Base-by-base conservation (phyloP, 768 basidiomycete genomes). In the Rhizopogon salebrosus region DNA sequence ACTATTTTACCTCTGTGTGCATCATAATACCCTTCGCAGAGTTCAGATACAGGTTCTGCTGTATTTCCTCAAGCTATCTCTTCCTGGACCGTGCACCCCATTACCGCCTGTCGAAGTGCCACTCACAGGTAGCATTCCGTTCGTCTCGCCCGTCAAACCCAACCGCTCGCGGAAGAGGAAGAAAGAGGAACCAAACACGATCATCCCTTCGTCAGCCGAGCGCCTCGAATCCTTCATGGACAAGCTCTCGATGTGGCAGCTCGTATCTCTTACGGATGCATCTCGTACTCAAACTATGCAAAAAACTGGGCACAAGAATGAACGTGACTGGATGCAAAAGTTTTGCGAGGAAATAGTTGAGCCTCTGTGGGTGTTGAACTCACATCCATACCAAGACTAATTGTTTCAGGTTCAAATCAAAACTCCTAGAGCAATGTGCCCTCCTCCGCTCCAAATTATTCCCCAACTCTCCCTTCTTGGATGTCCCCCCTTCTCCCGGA, bases 231-330 rank as follows among this genome's bases (percentile, higher is more conserved):
- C 74, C 1, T 83, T 85, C 66, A 88, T 89, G 84, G 89, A 91
- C 67, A 87, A 84, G 60, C 66, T 92, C 6, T 86, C 84, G 3
- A 82, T 78, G 69, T 89, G 87, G 87, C 89, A 91, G 61, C 77
- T 91, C 20, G 66, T 73, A 56, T 57, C 55, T 3, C 62, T 65
- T 31, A 64, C 85, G 52, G 67, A 72, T 4, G 61, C 78, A 11
- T 64, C 71, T 22, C 37, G 51, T n/a, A 50, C 54, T 37, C 60
- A 51, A 51, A 53, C 35, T 18, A 62, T 46, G 45, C 48, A 53
- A 39, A 46, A 40, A 43, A 31, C 20, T 14, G 60, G 49, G 23
- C 43, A n/a, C 4, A 48, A 41, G 18, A 37, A 56, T 13, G 71
- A 75, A 35, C 71, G 72, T 2, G 89, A 92, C 59, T 91, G 89